A percentile compares a stretch with the other conserved stretches of the same genome.
Evolutionary conservation across 2,329 filamentous ascomycete species (phyloP).

Genomic region (Ambrosiella beaveri): DNA sequence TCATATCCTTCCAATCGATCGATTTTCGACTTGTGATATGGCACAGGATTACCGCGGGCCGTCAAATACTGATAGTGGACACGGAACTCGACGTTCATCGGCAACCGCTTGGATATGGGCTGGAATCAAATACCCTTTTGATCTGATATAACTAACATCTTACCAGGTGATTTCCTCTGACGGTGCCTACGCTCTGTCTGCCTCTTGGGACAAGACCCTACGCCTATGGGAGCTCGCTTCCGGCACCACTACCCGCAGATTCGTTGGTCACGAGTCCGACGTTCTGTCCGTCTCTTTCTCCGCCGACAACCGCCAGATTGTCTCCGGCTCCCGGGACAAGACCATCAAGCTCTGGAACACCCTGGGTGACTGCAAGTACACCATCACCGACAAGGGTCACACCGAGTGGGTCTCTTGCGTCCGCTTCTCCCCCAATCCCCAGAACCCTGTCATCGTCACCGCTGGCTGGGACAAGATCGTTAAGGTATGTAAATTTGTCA

Average conservation of each 20-base stretch:
- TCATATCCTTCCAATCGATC: too few relatives aligned
- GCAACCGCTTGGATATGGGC: neutral
- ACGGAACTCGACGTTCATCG: neutral
- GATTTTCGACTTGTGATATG: too few relatives aligned
- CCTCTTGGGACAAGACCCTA: constrained; percentile 99
- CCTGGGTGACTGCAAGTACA: constrained; percentile 99
- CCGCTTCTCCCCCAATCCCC: constrained; percentile 98
- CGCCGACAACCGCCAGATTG: constrained; percentile 99
- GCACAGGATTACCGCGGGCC: too few relatives aligned
- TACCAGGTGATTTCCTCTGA: constrained; percentile 92
- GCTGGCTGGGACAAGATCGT: constrained; percentile 99
- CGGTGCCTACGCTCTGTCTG: constrained; percentile 95
- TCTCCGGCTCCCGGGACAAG: constrained; percentile 94
- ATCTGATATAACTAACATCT: neutral
- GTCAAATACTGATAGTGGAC: too few relatives aligned
- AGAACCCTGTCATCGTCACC: constrained; percentile 99
- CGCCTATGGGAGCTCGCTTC: constrained; percentile 98
- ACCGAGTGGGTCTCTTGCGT: constrained; percentile 99
- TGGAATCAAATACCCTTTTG: neutral
- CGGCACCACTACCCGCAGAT: constrained; percentile 91
- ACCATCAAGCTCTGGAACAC: constrained; percentile 99
- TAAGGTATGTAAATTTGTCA: constrained; percentile 56
- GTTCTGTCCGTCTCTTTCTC: constrained; percentile 99
- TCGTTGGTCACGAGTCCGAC: constrained; percentile 98
- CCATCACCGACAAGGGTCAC: constrained; percentile 99